Percentiles rank a stretch among this genome's conserved stretches.
Evolutionary conservation across 768 basidiomycete genomes (phyloP).

Genomic region (Strobilomyces echinocephalus): DNA sequence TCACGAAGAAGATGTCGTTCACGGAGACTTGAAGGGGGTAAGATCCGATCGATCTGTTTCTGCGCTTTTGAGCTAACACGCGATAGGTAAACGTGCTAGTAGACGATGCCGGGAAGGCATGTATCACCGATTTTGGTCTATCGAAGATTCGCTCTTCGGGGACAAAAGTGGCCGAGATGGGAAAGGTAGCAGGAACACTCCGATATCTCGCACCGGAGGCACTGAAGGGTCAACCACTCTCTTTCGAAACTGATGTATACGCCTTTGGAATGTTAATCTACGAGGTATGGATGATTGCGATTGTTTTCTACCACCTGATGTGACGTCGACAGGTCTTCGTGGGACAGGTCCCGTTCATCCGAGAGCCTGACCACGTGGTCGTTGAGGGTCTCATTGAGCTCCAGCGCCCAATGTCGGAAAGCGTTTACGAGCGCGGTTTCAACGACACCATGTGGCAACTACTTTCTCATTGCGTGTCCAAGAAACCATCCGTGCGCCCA

Average conservation of each 20-base stretch:
- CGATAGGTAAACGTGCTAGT: conserved; percentile 31
- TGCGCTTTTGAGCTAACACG: not conserved
- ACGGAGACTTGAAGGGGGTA: conserved; percentile 30
- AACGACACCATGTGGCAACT: conserved; percentile 3
- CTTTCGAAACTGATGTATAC: conserved; percentile 26
- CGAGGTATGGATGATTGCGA: conserved; percentile 14
- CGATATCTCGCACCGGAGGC: conserved; percentile 33
- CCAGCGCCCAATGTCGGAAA: not conserved
- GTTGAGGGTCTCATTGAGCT: not conserved
- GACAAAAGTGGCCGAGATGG: conserved; percentile 14
- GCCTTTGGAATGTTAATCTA: conserved; percentile 31
- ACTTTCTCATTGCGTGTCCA: conserved; percentile 2
- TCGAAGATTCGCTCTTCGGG: conserved; percentile 19
- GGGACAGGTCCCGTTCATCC: conserved; percentile 6
- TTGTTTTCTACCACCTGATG: not conserved
- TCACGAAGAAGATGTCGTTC: conserved; percentile 17
- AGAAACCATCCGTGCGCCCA: not conserved
- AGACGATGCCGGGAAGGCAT: conserved; percentile 27
- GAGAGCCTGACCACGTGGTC: not conserved
- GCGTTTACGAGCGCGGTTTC: conserved; percentile 1
- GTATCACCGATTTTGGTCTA: conserved; percentile 35
- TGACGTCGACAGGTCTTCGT: conserved; percentile 5
- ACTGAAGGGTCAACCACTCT: conserved; percentile 6
- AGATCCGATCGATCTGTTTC: not conserved
- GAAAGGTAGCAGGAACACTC: conserved; percentile 22